Conservation (phyloP, 2,329 filamentous ascomycete genomes). For the Trichophyton benhamiae region DNA sequence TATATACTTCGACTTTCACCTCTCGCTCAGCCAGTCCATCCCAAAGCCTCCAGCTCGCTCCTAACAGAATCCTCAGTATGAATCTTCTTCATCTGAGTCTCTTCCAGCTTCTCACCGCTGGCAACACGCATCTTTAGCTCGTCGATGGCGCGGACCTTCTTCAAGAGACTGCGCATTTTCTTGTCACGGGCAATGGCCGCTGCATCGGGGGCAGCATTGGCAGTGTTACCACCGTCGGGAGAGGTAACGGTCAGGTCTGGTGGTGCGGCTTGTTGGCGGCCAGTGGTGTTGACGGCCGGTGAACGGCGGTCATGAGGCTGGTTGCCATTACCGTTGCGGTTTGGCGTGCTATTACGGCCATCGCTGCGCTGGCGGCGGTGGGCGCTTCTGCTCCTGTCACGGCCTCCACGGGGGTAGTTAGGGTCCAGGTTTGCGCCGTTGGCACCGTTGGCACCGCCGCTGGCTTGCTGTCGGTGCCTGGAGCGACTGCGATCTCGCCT, state of each 20-base stretch:
- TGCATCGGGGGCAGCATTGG: constrained; percentile 22
- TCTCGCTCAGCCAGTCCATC: constrained; percentile 28
- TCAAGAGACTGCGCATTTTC: constrained; percentile 84
- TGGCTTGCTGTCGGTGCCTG: constrained; percentile 21
- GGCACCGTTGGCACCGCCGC: constrained; percentile 25
- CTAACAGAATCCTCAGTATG: constrained; percentile 72
- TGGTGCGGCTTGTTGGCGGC: constrained; percentile 9
- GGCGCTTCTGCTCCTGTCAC: constrained; percentile 21
- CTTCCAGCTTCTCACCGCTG: constrained; percentile 89
- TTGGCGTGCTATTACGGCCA: constrained; percentile 10
- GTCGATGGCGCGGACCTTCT: constrained; percentile 96
- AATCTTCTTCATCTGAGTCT: constrained; percentile 98
- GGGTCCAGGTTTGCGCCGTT: constrained; percentile 20
- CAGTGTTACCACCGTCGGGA: constrained; percentile 9
- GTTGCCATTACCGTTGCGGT: constrained; percentile 4
- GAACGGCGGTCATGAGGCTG: neutral
- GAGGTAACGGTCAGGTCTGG: constrained; percentile 25
- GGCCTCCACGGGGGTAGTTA: constrained; percentile 18
- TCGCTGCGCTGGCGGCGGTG: constrained; percentile 20
- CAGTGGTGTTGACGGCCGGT: constrained; percentile 23
- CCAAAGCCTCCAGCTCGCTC: constrained; percentile 62
- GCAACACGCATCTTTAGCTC: constrained; percentile 95
- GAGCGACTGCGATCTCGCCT: constrained; percentile 43
- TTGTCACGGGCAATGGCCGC: constrained; percentile 52
- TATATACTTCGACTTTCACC: neutral